phyloP scores from a whole-genome alignment of 1,284 basidiomycete species.

The Ganoderma boninense region DNA sequence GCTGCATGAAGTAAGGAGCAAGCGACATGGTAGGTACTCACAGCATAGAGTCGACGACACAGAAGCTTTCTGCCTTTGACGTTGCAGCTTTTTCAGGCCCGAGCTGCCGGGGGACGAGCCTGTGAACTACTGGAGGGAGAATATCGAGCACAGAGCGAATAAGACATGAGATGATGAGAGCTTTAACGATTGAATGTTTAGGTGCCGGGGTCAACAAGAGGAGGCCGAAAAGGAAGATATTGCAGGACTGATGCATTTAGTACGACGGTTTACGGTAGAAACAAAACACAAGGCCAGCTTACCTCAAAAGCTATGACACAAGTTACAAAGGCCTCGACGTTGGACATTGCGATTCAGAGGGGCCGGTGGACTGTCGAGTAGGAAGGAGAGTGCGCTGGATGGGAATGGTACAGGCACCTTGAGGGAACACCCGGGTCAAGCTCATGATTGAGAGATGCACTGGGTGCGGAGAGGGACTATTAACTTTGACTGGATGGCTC shows the following conservation, averaged over 20 bases:
- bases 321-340: slow-evolving; percentile 19
- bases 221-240: slow-evolving; percentile 30
- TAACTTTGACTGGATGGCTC: neutral
- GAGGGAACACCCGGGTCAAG: neutral
- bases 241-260: slow-evolving; percentile 23
- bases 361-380: neutral
- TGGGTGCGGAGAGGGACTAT: neutral
- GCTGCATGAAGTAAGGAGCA: neutral
- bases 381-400: neutral
- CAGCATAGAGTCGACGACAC: slow-evolving; percentile 35
- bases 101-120: slow-evolving; percentile 20
- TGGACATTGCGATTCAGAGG: slow-evolving; percentile 4
- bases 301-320: slow-evolving; percentile 37
- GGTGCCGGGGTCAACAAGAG: slow-evolving; percentile 38
- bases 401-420: neutral
- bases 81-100: slow-evolving; percentile 13
- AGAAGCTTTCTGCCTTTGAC: slow-evolving; percentile 26
- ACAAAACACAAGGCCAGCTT: neutral
- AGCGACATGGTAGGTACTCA: slow-evolving; percentile 18
- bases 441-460: neutral
- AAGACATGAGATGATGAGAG: slow-evolving; percentile 34
- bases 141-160: slow-evolving; percentile 34
- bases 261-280: neutral
- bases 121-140: slow-evolving; percentile 31
- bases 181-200: slow-evolving; percentile 39